These are phyloP conservation scores for Entamoeba dispar DNA, from an alignment of 208 protist species.

Conservation along the genomic window DNA sequence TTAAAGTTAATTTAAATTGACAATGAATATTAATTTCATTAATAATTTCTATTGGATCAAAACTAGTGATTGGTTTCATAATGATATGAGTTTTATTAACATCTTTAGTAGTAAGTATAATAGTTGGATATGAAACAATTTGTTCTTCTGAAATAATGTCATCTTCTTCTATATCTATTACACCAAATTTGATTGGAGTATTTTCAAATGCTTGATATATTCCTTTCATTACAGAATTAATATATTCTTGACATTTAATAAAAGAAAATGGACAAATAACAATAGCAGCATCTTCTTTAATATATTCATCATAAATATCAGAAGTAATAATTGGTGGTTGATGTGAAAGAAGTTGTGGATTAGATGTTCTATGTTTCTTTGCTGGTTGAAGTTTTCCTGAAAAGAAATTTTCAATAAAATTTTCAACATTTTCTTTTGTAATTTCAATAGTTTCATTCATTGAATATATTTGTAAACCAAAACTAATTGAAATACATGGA, in stretches of 20 bases:
- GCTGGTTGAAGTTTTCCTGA: not conserved
- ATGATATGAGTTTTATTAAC: not conserved
- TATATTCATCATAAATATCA: not conserved
- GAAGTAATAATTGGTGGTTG: not conserved
- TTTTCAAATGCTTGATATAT: not conserved
- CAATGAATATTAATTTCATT: not conserved
- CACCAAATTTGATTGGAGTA: not conserved
- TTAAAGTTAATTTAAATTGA: not conserved
- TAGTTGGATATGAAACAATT: not conserved
- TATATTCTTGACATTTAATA: not conserved
- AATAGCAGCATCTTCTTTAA: not conserved
- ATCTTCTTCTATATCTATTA: not conserved
- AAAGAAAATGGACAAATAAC: not conserved
- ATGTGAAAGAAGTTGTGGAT: not conserved
- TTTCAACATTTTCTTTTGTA: not conserved
- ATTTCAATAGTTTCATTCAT: not conserved
- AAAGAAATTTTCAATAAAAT: not conserved
- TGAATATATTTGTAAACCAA: not conserved
- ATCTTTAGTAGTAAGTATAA: not conserved
- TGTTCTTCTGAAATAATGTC: not conserved
- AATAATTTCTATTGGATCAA: not conserved
- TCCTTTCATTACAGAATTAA: not conserved
- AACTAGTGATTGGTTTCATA: not conserved
- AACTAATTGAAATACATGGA: not conserved
- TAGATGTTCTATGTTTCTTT: not conserved